Evolutionary conservation across 1,284 basidiomycete species (phyloP), one percentile per base, ranked within the genome.

Genomic region (Tilletia walkeri): DNA sequence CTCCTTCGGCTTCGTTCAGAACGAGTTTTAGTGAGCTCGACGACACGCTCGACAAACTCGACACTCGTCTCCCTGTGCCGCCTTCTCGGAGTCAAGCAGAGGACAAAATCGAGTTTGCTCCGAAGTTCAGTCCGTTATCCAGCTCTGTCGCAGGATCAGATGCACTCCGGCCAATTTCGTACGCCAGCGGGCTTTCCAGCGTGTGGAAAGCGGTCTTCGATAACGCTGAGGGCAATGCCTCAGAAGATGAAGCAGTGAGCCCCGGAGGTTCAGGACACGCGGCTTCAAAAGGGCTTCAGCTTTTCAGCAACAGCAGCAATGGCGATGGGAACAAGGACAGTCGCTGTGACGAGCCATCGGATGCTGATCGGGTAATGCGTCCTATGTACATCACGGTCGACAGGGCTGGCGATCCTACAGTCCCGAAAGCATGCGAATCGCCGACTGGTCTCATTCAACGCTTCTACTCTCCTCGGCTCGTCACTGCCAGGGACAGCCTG

Each of bases 151-250:
- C 6, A 14, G 41, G 14, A 45, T 45, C 14, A 7, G 41, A 45
- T 9, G 6, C 9, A 4, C 12, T 30, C 5, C 59, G 59, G 16
- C 34, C 59, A 39, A 14, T 16, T 16, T 63, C 59, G 36, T 63
- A 63, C 36, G 59, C 36, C 3, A 63, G 59, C n/a, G 59, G 59
- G 14, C 16, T 63, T 9, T 63, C 59, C 7, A 63, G 59, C 36
- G 59, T 63, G 12, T 63, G 59, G 59, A 38, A 63, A 14, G 59
- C 59, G 14, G 59, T 63, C 38, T 63, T 63, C 36, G 59, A 63
- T 16, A 16, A 63, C 7, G 36, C 4, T 34, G 34, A n/a, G 34
- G 20, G 16, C 24, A 30, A 30, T 30, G 24, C 24, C 24, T 30
- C 24, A 30, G 24, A 30, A 30, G 24, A 30, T 30, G 24, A 30